phyloP scores from a whole-genome alignment of 169 alveolate genomes.

The Fabrea salina region DNA sequence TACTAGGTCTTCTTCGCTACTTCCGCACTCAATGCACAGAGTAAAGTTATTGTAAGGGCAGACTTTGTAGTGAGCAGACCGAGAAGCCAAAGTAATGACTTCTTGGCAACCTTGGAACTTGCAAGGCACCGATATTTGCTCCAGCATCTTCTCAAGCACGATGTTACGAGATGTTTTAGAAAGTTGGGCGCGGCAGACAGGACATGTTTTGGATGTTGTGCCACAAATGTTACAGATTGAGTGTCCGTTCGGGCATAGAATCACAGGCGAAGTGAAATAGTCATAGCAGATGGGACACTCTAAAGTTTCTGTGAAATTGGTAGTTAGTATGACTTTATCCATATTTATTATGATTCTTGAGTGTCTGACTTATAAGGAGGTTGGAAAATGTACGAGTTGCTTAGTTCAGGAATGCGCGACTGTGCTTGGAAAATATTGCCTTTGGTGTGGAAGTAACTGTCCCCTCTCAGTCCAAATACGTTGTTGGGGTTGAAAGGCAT shows the following conservation, averaged over 20 bases:
- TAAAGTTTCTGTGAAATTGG: neutral
- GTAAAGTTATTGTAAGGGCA: constrained; percentile 12
- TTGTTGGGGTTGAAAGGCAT: neutral
- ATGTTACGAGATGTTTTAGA: neutral
- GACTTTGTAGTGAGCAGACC: neutral
- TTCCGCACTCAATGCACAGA: constrained; percentile 24
- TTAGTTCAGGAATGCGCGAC: neutral
- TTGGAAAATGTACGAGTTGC: no score
- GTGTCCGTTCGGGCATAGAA: constrained; percentile 32
- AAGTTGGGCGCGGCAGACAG: constrained; percentile 9
- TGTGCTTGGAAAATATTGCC: neutral
- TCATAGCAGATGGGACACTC: constrained; percentile 36
- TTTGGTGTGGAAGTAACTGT: neutral
- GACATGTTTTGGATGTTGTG: neutral
- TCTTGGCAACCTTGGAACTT: constrained; percentile 32
- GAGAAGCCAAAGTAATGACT: neutral
- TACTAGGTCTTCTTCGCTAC: constrained; percentile 12
- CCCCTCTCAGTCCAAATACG: neutral
- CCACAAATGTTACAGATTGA: constrained; percentile 9
- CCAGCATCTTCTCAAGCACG: constrained; percentile 1
- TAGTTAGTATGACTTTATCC: neutral
- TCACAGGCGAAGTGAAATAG: constrained; percentile 23
- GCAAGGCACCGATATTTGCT: neutral
- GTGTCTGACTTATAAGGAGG: no score
- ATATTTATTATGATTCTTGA: neutral